Base-by-base conservation (phyloP, 2,329 filamentous ascomycete genomes). In the Colletotrichum acutatum region DNA sequence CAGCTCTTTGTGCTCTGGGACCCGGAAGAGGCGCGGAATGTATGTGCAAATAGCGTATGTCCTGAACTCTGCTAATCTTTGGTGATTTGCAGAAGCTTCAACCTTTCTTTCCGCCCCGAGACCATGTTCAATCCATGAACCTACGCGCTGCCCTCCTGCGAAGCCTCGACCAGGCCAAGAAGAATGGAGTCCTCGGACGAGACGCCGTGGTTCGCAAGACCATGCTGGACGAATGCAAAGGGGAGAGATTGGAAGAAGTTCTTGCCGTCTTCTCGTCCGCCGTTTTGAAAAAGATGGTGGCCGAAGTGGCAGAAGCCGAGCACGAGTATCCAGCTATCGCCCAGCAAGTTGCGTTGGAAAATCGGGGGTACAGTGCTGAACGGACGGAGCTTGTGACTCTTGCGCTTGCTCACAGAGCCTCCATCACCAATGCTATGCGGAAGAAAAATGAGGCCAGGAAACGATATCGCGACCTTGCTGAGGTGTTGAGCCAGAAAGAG, bases 211-310 rank as follows among this genome's bases (percentile, higher is more conserved):
- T 98, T 37, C 91, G 97, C 64, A 98, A 98, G 85, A 97, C 95
- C 0, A 98, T 98, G 94, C 86, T 99, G 64, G 97, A 99, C 80
- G 96, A 99, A 78, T 99, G 97, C 84, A 95, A 93, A 76, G 96
- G 96, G 6, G 95, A 98, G 67, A 92, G 94, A 75, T 90, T 98
- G 67, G 95, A 95, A 80, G 97, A 99, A 79, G 85, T 98, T 1
- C 87, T 98, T 32, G 91, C 94, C 3, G 87, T 91, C 0, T 97
- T 99, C 78, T 98, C 96, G 1, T 94, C 93, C 16, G 90, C 91
- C 0, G 95, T 98, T 0, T 82, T 98, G 74, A 93, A 93, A 78
- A 95, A 92, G 78, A 82, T 90, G 0, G 83, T 93, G 1, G 84
- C 87, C 0, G 83, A 84, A 54, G 79, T 84, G 52, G 77, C 81